phyloP scores from a whole-genome alignment of 2,329 filamentous ascomycete species.

The Aspergillus hortae region DNA sequence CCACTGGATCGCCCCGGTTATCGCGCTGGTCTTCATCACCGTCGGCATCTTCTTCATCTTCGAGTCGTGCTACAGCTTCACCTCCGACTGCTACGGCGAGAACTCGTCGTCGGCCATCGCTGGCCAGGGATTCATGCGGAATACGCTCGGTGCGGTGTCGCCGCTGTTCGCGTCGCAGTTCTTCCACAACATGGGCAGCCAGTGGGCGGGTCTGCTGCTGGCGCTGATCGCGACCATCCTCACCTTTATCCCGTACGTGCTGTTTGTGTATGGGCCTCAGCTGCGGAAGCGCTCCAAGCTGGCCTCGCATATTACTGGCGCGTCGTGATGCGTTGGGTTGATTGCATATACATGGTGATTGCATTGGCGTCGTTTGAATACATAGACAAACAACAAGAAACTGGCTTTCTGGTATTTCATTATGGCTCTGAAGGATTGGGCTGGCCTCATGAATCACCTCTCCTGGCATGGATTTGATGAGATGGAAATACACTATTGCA shows the following conservation, averaged over 20 bases:
- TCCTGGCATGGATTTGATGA: too few species aligned
- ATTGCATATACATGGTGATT: too few species aligned
- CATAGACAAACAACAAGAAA: too few species aligned
- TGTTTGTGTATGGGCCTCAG: constrained; percentile 27
- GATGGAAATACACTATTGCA: too few species aligned
- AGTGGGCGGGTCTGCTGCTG: constrained; percentile 50
- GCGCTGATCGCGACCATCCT: constrained; percentile 43
- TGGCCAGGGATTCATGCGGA: constrained; percentile 52
- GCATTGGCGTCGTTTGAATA: too few species aligned
- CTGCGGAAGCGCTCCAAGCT: constrained; percentile 30
- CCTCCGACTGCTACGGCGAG: constrained; percentile 52
- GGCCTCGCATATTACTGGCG: constrained; percentile 11
- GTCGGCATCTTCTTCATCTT: constrained; percentile 53
- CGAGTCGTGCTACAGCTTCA: constrained; percentile 46
- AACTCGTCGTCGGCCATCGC: constrained; percentile 41
- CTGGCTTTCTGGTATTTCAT: too few species aligned
- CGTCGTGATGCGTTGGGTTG: background rate
- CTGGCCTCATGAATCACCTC: too few species aligned
- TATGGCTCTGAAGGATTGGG: too few species aligned
- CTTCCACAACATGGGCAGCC: constrained; percentile 52
- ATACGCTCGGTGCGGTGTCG: constrained; percentile 51
- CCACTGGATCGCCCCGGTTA: constrained; percentile 48
- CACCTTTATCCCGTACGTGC: constrained; percentile 27
- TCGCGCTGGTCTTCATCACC: constrained; percentile 49
- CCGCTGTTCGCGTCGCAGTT: constrained; percentile 52